A percentile compares a stretch with the other conserved stretches of the same genome.
These are phyloP conservation scores for Notholithocarpus densiflorus DNA, from an alignment of 306 rosid genomes.

Conservation along the genomic window DNA sequence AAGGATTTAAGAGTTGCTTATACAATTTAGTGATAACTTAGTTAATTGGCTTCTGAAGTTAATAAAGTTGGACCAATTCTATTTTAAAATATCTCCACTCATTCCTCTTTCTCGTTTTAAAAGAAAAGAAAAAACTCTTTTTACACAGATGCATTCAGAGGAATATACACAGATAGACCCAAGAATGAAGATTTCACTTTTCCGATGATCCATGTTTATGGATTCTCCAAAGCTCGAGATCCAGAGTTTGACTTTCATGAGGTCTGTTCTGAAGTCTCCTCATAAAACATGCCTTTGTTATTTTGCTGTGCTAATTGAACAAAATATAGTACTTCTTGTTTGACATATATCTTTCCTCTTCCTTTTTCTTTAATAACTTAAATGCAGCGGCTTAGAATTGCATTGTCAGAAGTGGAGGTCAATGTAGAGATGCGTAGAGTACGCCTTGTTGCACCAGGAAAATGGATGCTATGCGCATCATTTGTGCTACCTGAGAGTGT, in stretches of 20 bases:
- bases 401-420: slow-evolving; percentile 70
- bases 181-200: slow-evolving; percentile 36
- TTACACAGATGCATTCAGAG: slow-evolving; percentile 66
- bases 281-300: not conserved
- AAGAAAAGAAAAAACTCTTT: too few species aligned
- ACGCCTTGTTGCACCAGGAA: slow-evolving; percentile 88
- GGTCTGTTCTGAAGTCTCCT: slow-evolving; percentile 37
- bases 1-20: not conserved
- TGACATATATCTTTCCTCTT: not conserved
- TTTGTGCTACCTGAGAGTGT: slow-evolving; percentile 78
- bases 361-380: not conserved
- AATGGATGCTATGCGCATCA: slow-evolving; percentile 95
- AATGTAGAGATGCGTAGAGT: slow-evolving; percentile 76
- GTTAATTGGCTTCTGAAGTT: not conserved
- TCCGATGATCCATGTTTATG: slow-evolving; percentile 87
- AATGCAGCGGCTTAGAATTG: slow-evolving; percentile 83
- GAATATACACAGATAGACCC: slow-evolving; percentile 59
- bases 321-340: not conserved
- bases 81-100: slow-evolving; percentile 1
- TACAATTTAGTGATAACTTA: not conserved
- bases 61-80: not conserved
- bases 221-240: slow-evolving; percentile 92
- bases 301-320: slow-evolving; percentile 9
- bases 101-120: too few species aligned
- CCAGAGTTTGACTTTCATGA: slow-evolving; percentile 94